These are phyloP conservation scores for Apiospora hydei DNA, from an alignment of 2,329 filamentous ascomycete species.

Conservation along the genomic window DNA sequence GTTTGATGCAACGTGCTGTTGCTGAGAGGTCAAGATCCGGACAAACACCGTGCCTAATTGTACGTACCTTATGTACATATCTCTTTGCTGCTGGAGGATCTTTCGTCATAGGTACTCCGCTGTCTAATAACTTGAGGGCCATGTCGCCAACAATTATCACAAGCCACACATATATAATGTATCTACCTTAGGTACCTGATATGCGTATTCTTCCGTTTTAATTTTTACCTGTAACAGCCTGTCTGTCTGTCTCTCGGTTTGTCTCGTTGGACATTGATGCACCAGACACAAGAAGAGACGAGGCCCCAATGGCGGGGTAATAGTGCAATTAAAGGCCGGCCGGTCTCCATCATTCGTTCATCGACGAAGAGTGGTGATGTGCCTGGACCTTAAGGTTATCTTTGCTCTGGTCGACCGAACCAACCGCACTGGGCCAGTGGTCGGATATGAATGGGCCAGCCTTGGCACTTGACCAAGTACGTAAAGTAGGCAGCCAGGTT, in stretches of 20 bases:
- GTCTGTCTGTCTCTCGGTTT: neutral
- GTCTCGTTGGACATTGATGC: neutral
- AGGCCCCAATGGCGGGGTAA: slow-evolving; percentile 2
- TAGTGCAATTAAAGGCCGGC: neutral
- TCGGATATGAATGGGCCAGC: slow-evolving; percentile 15
- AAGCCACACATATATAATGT: neutral
- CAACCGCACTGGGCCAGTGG: neutral
- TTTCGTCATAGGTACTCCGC: neutral
- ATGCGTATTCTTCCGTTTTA: neutral
- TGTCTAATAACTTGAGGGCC: neutral
- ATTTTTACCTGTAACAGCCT: neutral
- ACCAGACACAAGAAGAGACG: neutral
- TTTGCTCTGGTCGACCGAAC: neutral
- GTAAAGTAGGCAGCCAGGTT: neutral
- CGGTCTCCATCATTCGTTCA: neutral
- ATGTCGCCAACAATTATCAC: neutral
- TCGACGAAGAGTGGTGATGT: slow-evolving; percentile 1
- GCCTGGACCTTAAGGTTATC: slow-evolving; percentile 23
- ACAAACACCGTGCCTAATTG: neutral
- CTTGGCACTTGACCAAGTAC: slow-evolving; percentile 1
- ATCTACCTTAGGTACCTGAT: neutral
- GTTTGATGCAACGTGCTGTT: neutral
- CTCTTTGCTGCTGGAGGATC: too few relatives aligned
- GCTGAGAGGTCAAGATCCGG: too few relatives aligned
- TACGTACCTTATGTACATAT: neutral